Evolutionary conservation across 2,329 filamentous ascomycete genomes (phyloP).

Genomic region (Colletotrichum chrysophilum): DNA sequence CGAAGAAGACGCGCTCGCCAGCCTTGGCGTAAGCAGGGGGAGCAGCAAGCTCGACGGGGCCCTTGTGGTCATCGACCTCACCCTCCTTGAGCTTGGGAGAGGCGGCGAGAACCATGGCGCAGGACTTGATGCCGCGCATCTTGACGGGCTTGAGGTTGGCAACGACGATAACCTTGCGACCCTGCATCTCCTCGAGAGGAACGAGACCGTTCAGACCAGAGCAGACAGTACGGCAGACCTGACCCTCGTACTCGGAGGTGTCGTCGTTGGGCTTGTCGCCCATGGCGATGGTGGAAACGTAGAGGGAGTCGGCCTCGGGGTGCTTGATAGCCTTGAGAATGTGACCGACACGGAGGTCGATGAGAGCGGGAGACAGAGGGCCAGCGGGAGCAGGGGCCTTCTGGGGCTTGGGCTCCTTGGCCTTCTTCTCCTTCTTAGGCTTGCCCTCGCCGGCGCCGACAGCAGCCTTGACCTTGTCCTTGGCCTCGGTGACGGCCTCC

Average conservation of each 20-base stretch:
- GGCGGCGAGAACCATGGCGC: constrained; percentile 92
- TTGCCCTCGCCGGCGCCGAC: constrained; percentile 42
- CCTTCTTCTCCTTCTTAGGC: constrained; percentile 86
- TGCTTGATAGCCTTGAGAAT: constrained; percentile 96
- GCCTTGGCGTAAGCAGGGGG: constrained; percentile 81
- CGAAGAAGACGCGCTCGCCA: constrained; percentile 89
- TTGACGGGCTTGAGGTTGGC: constrained; percentile 99
- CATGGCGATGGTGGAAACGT: constrained; percentile 93
- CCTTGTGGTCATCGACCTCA: constrained; percentile 83
- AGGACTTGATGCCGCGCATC: constrained; percentile 85
- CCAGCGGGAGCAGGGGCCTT: constrained; percentile 73
- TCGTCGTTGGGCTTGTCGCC: constrained; percentile 89
- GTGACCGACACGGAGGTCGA: constrained; percentile 95
- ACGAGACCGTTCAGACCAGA: constrained; percentile 94
- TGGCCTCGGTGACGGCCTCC: constrained; percentile 50
- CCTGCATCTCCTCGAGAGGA: constrained; percentile 95
- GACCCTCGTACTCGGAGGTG: constrained; percentile 88
- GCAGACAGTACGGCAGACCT: constrained; percentile 93
- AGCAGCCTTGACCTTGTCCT: constrained; percentile 53
- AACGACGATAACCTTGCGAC: constrained; percentile 91
- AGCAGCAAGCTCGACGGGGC: constrained; percentile 88
- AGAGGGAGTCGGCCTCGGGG: constrained; percentile 95
- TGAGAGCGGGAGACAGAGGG: constrained; percentile 81
- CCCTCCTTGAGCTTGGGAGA: constrained; percentile 84
- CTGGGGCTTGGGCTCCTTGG: constrained; percentile 80